A percentile compares a stretch with the other conserved stretches of the same genome.
Conservation (phyloP, 1,284 basidiomycete species). For the Gymnopus androsaceus region DNA sequence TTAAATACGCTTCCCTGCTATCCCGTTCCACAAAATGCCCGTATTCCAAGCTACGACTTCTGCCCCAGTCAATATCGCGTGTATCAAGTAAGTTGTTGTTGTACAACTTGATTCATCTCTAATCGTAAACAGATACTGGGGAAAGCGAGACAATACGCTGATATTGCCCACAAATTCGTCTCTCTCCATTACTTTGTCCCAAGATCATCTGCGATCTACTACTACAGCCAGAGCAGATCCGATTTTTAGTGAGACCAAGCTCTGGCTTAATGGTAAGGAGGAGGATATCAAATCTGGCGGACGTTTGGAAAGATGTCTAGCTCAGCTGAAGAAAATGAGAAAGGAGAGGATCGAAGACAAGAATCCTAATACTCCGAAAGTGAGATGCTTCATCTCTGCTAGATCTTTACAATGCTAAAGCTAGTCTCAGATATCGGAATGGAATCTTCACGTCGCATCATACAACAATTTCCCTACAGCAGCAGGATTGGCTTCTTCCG, state of each 20-base stretch:
- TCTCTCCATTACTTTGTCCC: slow-evolving; percentile 94
- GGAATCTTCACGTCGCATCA: slow-evolving; percentile 84
- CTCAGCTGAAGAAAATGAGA: slow-evolving; percentile 83
- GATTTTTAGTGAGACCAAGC: slow-evolving; percentile 72
- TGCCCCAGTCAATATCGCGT: slow-evolving; percentile 95
- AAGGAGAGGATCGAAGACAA: slow-evolving; percentile 72
- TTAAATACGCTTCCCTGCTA: too few relatives aligned
- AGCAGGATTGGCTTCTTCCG: slow-evolving; percentile 95
- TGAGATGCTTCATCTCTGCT: slow-evolving; percentile 33
- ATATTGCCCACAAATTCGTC: slow-evolving; percentile 98
- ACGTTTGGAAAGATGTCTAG: slow-evolving; percentile 83
- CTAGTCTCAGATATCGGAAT: slow-evolving; percentile 63
- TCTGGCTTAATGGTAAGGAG: slow-evolving; percentile 95
- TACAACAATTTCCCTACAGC: slow-evolving; percentile 99
- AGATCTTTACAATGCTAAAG: background rate
- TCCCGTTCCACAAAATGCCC: slow-evolving; percentile 39
- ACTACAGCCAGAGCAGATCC: slow-evolving; percentile 90
- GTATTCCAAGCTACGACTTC: slow-evolving; percentile 87
- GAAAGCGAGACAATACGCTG: slow-evolving; percentile 93
- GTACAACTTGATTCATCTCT: slow-evolving; percentile 20
- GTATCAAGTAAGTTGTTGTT: slow-evolving; percentile 76
- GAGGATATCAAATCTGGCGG: slow-evolving; percentile 86
- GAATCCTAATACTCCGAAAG: slow-evolving; percentile 65
- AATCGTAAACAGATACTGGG: slow-evolving; percentile 82
- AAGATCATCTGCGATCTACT: slow-evolving; percentile 93